A percentile compares a stretch with the other conserved stretches of the same genome.
Evolutionary conservation across 768 basidiomycete genomes (phyloP).

Genomic region (Dacryopinax spathularia): DNA sequence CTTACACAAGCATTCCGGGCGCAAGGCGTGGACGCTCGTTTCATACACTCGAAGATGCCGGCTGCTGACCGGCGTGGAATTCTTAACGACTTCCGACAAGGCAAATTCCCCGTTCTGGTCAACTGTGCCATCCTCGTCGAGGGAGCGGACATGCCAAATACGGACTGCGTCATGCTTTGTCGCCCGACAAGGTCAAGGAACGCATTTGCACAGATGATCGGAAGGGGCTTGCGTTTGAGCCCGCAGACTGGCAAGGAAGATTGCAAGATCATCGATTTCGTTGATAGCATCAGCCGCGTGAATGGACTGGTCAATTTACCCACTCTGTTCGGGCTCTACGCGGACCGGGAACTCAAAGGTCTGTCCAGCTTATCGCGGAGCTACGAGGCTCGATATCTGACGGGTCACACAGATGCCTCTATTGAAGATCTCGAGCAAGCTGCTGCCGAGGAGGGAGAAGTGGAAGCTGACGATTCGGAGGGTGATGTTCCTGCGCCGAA

Average conservation of each 20-base stretch:
- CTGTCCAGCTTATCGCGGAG: conserved; percentile 11
- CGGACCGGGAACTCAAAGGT: conserved; percentile 56
- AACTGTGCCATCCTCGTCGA: conserved; percentile 92
- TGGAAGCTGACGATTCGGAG: conserved; percentile 15
- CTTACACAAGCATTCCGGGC: conserved; percentile 59
- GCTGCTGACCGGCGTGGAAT: conserved; percentile 46
- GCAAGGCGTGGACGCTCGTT: conserved; percentile 73
- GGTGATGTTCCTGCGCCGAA: conserved; percentile 39
- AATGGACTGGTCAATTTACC: conserved; percentile 63
- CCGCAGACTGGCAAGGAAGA: conserved; percentile 65
- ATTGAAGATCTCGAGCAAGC: conserved; percentile 31
- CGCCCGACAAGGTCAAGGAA: conserved; percentile 82
- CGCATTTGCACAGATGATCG: conserved; percentile 89
- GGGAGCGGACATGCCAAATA: conserved; percentile 87
- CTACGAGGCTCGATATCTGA: neutral
- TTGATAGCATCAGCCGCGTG: conserved; percentile 56
- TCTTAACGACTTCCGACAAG: conserved; percentile 50
- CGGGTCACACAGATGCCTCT: conserved; percentile 40
- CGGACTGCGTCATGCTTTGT: conserved; percentile 80
- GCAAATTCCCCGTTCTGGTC: conserved; percentile 69
- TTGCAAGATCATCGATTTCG: conserved; percentile 84
- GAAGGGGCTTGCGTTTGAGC: conserved; percentile 79
- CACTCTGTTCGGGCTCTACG: conserved; percentile 73
- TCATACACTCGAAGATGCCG: conserved; percentile 57
- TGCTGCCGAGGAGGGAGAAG: conserved; percentile 2